Percentiles rank a stretch among this genome's conserved stretches.
phyloP scores from a whole-genome alignment of 2,329 filamentous ascomycete species.

The Pestalotiopsis sp. region DNA sequence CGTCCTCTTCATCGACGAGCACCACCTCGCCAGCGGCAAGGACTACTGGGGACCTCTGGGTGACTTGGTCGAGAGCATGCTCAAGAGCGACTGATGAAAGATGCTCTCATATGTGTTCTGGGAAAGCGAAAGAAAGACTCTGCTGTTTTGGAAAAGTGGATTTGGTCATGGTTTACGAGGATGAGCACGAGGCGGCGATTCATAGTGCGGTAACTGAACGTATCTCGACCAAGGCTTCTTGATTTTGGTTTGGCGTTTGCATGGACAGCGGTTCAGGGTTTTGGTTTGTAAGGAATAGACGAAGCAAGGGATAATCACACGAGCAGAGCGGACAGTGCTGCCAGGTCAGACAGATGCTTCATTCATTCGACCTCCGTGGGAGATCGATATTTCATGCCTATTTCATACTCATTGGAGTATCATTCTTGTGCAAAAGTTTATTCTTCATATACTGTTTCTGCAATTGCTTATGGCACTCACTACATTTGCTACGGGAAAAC shows the following conservation, averaged over 20 bases:
- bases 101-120: background rate
- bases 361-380: background rate
- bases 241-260: slow-evolving; percentile 24
- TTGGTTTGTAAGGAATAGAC: background rate
- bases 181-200: background rate
- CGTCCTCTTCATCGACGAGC: slow-evolving; percentile 97
- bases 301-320: background rate
- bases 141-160: background rate
- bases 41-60: slow-evolving; percentile 97
- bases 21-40: slow-evolving; percentile 85
- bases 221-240: background rate
- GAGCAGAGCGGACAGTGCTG: background rate
- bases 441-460: background rate
- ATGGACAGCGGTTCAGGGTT: slow-evolving; percentile 16
- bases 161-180: background rate
- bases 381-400: background rate
- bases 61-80: slow-evolving; percentile 96
- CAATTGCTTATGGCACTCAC: background rate
- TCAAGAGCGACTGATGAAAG: slow-evolving; percentile 74
- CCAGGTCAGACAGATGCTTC: background rate
- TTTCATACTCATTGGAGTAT: background rate
- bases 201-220: background rate
- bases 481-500: background rate
- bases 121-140: background rate
- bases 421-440: background rate